These are phyloP conservation scores for Triticum timopheevii DNA, from an alignment of 176 grass and related monocot genomes.

Conservation along the genomic window DNA sequence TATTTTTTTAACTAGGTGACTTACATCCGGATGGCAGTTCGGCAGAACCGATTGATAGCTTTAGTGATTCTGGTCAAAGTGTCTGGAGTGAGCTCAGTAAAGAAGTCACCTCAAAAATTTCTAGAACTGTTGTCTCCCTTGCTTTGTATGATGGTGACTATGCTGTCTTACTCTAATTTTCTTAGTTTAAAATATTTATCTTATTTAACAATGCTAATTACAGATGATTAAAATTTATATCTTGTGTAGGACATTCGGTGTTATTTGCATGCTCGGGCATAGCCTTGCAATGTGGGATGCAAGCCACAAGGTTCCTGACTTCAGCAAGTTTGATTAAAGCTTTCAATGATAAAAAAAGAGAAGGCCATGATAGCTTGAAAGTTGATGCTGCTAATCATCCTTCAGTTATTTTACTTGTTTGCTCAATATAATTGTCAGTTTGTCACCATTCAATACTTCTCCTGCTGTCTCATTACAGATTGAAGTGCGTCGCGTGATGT, in stretches of 20 bases:
- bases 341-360: background rate
- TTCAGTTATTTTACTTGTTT: background rate
- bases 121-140: constrained; percentile 1
- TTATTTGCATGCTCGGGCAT: constrained; percentile 25
- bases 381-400: constrained; percentile 14
- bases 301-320: constrained; percentile 5
- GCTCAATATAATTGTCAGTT: background rate
- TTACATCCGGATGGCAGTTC: background rate
- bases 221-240: background rate
- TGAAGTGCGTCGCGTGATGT: background rate
- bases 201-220: background rate
- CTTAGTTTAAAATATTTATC: background rate
- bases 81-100: background rate
- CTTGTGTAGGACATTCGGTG: background rate
- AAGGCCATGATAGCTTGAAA: background rate
- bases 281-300: background rate
- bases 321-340: constrained; percentile 14
- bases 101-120: background rate
- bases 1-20: background rate
- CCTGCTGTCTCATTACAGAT: background rate
- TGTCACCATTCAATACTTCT: background rate
- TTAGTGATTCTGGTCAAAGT: background rate
- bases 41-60: background rate
- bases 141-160: background rate
- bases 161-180: background rate